Percentiles rank a stretch among this genome's conserved stretches.
Evolutionary conservation across 2,329 filamentous ascomycete species (phyloP).

Genomic region (Sporothrix globosa): DNA sequence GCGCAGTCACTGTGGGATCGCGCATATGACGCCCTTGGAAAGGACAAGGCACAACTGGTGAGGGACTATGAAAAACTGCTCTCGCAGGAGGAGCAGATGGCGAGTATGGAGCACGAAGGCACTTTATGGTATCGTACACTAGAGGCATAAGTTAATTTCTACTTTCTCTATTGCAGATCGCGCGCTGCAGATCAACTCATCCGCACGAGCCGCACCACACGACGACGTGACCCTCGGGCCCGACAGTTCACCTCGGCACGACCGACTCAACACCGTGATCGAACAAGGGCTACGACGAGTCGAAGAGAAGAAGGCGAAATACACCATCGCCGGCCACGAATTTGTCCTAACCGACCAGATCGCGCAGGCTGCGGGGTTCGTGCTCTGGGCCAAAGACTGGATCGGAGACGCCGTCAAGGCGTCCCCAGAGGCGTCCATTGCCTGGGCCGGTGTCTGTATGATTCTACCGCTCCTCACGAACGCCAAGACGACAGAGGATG

Average conservation of each 20-base stretch:
- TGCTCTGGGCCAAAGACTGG: slow-evolving; percentile 38
- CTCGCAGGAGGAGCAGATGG: not conserved
- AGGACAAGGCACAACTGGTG: not conserved
- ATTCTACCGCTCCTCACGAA: slow-evolving; percentile 45
- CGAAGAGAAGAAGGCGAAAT: not conserved
- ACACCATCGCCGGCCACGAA: slow-evolving; percentile 9
- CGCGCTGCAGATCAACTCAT: too few relatives aligned
- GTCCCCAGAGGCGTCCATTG: slow-evolving; percentile 42
- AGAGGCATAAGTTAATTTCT: not conserved
- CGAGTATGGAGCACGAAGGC: not conserved
- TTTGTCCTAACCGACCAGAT: slow-evolving; percentile 31
- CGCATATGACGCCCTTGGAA: not conserved
- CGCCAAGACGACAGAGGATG: slow-evolving; percentile 39
- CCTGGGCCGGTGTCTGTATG: slow-evolving; percentile 45
- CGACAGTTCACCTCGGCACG: not conserved
- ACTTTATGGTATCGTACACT: not conserved
- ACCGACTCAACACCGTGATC: not conserved
- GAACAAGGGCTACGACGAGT: not conserved
- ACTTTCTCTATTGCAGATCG: not conserved
- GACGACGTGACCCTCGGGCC: too few relatives aligned
- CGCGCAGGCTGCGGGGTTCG: slow-evolving; percentile 35
- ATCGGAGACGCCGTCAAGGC: slow-evolving; percentile 41
- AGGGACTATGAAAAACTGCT: not conserved
- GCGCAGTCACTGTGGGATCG: not conserved
- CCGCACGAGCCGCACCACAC: not conserved